A percentile compares a stretch with the other conserved stretches of the same genome.
These are phyloP conservation scores for Chaetomiaceae sp. DNA, from an alignment of 2,329 filamentous ascomycete species.

Conservation along the genomic window DNA sequence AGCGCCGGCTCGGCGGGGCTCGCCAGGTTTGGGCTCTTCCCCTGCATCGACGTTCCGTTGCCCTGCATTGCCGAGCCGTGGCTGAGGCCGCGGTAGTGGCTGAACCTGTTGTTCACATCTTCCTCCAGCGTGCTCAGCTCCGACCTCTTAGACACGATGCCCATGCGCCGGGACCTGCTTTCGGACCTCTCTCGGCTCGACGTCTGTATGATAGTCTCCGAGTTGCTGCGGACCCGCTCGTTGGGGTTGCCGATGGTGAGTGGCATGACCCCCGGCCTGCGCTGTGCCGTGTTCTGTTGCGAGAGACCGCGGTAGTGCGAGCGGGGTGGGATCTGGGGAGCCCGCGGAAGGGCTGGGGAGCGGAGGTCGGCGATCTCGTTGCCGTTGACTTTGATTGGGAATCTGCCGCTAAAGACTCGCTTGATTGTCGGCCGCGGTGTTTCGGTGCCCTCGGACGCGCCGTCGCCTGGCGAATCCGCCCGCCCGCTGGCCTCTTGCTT, in stretches of 20 bases:
- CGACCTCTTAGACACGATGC: conserved; percentile 54
- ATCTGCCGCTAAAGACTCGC: conserved; percentile 59
- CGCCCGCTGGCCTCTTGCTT: conserved; percentile 46
- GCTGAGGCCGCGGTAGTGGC: conserved; percentile 61
- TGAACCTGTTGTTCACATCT: conserved; percentile 59
- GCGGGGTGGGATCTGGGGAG: conserved; percentile 72
- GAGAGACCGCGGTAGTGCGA: conserved; percentile 77
- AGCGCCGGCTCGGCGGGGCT: conserved; percentile 55
- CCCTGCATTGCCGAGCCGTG: conserved; percentile 65
- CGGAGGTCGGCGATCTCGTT: conserved; percentile 62
- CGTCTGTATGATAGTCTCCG: conserved; percentile 53
- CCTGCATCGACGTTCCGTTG: conserved; percentile 34
- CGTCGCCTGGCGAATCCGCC: conserved; percentile 53
- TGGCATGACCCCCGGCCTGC: conserved; percentile 69
- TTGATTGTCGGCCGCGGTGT: conserved; percentile 64
- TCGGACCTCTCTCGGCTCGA: conserved; percentile 45
- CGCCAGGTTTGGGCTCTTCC: conserved; percentile 54
- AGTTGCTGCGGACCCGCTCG: conserved; percentile 63
- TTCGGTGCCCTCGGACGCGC: conserved; percentile 69
- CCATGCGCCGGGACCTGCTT: conserved; percentile 59
- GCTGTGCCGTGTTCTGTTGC: conserved; percentile 59
- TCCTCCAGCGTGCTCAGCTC: conserved; percentile 61
- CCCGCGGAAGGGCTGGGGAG: conserved; percentile 61
- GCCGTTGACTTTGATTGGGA: conserved; percentile 68
- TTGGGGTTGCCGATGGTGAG: conserved; percentile 64